A percentile compares a stretch with the other conserved stretches of the same genome.
Evolutionary conservation across 352 stramenopile genomes (phyloP).

Genomic region (Sclerospora graminicola): DNA sequence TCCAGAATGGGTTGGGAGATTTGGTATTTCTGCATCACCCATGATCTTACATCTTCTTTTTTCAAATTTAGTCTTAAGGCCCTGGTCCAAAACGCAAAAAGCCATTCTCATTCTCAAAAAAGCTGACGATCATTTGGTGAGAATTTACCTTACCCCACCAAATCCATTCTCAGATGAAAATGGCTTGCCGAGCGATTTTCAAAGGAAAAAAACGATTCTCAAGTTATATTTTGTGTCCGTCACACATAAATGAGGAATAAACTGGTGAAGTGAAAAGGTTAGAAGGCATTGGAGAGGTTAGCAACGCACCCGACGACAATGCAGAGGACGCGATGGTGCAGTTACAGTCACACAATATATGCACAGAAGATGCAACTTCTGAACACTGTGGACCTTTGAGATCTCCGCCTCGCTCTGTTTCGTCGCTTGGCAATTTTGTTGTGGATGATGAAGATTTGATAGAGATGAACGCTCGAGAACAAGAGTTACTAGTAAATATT

Average conservation of each 20-base stretch:
- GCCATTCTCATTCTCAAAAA: no score
- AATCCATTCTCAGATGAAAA: no score
- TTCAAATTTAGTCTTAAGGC: no score
- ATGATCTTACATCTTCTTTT: no score
- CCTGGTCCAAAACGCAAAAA: no score
- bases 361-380: background rate
- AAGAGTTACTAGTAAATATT: constrained; percentile 86
- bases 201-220: no score
- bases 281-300: constrained; percentile 8
- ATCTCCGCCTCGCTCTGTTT: constrained; percentile 17
- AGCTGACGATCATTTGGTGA: no score
- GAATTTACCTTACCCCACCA: no score
- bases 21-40: no score
- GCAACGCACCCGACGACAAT: constrained; percentile 4
- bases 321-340: constrained; percentile 4
- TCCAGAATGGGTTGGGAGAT: no score
- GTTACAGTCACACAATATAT: constrained; percentile 4
- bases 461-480: constrained; percentile 74
- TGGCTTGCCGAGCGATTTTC: no score
- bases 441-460: constrained; percentile 52
- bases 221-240: no score
- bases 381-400: constrained; percentile 8
- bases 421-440: constrained; percentile 14
- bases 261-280: constrained; percentile 4
- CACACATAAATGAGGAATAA: background rate